Evolutionary conservation across 1,139 yeast genomes (phyloP).

Genomic region (Arxiozyma slooffiae): DNA sequence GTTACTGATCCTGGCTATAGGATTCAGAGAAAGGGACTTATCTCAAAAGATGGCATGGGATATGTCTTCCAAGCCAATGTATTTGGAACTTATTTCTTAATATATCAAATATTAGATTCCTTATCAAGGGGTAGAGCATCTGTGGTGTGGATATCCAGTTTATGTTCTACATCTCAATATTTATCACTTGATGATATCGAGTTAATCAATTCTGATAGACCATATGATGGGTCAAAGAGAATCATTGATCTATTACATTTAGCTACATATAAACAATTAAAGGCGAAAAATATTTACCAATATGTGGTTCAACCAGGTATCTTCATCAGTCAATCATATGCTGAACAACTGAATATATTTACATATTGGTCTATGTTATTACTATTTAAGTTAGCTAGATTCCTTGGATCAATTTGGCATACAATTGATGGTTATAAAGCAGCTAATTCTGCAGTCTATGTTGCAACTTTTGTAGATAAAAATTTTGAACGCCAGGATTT

Average conservation of each 20-base stretch:
- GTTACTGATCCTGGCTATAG: slow-evolving; percentile 80
- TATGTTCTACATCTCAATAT: slow-evolving; percentile 63
- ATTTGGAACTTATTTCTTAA: slow-evolving; percentile 81
- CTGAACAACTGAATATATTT: slow-evolving; percentile 60
- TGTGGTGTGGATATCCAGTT: slow-evolving; percentile 78
- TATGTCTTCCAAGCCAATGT: slow-evolving; percentile 89
- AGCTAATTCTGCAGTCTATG: slow-evolving; percentile 72
- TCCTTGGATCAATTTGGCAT: slow-evolving; percentile 76
- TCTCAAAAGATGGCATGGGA: slow-evolving; percentile 64
- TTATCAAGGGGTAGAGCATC: slow-evolving; percentile 50
- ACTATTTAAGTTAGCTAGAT: slow-evolving; percentile 75
- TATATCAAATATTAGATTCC: slow-evolving; percentile 48
- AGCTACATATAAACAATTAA: slow-evolving; percentile 49
- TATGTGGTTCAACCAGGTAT: slow-evolving; percentile 94
- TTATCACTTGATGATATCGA: slow-evolving; percentile 71
- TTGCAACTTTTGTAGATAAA: slow-evolving; percentile 41
- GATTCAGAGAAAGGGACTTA: slow-evolving; percentile 64
- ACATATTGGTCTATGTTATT: slow-evolving; percentile 78
- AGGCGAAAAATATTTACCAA: slow-evolving; percentile 47
- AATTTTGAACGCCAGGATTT: slow-evolving; percentile 39
- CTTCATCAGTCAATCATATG: slow-evolving; percentile 69
- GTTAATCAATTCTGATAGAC: slow-evolving; percentile 47
- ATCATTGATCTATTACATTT: slow-evolving; percentile 72
- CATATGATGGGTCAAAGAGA: slow-evolving; percentile 90
- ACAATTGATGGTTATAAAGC: slow-evolving; percentile 81